Percentiles rank a stretch among this genome's conserved stretches.
phyloP scores from a whole-genome alignment of 1,139 yeast species.

The Eremothecium coryli region DNA sequence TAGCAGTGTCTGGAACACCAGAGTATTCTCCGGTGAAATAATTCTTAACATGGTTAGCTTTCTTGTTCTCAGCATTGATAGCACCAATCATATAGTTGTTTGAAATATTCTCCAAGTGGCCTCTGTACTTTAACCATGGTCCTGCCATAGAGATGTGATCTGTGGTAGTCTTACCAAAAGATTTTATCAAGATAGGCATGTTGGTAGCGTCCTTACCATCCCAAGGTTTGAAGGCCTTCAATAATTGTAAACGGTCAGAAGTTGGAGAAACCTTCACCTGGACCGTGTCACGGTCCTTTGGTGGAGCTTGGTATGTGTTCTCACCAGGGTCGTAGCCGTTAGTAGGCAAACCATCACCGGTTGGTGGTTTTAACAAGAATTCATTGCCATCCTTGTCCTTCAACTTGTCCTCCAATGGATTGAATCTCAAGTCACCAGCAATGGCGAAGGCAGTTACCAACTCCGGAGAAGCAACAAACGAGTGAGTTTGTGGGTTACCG shows the following conservation, averaged over 20 bases:
- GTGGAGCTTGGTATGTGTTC: conserved; percentile 98
- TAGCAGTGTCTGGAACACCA: conserved; percentile 96
- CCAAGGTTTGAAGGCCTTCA: conserved; percentile 91
- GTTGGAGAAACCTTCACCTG: conserved; percentile 72
- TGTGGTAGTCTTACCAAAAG: conserved; percentile 96
- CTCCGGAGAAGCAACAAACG: conserved; percentile 97
- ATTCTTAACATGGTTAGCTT: conserved; percentile 88
- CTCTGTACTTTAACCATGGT: conserved; percentile 99
- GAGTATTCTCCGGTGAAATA: conserved; percentile 83
- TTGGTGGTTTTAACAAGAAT: conserved; percentile 84
- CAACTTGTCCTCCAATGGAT: conserved; percentile 93
- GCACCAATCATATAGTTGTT: conserved; percentile 99
- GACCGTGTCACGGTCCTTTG: conserved; percentile 72
- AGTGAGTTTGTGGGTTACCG: conserved; percentile 97
- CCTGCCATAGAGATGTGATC: conserved; percentile 99
- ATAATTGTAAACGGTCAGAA: conserved; percentile 80
- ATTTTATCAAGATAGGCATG: conserved; percentile 92
- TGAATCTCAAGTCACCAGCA: conserved; percentile 96
- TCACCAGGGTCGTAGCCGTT: conserved; percentile 91
- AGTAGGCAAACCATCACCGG: conserved; percentile 87
- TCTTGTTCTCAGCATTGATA: conserved; percentile 89
- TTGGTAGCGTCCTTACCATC: conserved; percentile 87
- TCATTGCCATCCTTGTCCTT: conserved; percentile 93
- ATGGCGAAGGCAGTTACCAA: conserved; percentile 93
- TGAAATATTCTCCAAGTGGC: conserved; percentile 97